Base-by-base conservation (phyloP, 768 basidiomycete genomes). In the Cystofilobasidium capitatum region DNA sequence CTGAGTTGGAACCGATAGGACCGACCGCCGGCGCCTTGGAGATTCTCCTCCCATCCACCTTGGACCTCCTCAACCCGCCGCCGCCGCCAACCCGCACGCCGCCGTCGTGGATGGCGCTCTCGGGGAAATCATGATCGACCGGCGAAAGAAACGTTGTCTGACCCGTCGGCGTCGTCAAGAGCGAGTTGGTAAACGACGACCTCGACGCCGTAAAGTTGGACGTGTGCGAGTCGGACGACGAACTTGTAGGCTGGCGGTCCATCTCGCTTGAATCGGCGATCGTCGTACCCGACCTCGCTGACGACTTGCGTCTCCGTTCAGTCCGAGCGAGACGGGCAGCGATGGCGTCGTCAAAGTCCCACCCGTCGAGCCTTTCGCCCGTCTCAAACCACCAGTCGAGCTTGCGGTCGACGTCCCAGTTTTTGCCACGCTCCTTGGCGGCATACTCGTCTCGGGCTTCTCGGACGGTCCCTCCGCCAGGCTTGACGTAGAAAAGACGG, bases 141-240 rank as follows among this genome's bases (percentile, higher is more conserved):
- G n/a, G n/a, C n/a, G n/a, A n/a, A n/a, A n/a, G n/a, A n/a, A n/a
- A n/a, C n/a, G n/a, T 29, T 17, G 51, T 55, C 5, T 55, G 14
- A 17, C 51, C 51, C 9, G 29, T 33, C 51, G 51, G 51, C 51
- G 51, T 55, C 29, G 51, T 55, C 29, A 55, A 31, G 51, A 55
- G 51, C 31, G 51, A 55, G 14, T n/a, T 51, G 24, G 49, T 20
- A 51, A 51, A 51, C 49, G 49, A 51, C 49, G 51, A 29, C 51
- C 20, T 14, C 14, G 51, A 55, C 9, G 51, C 5, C 2, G 51
- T n/a, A 16, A 55, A 55, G 8, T 26, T 22, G 3, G 51, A 16
- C 29, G 51, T 33, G 17, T 26, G 17, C 31, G 51, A 55, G 17
- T 8, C 5, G 51, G 29, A 26, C 24, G 47, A 49, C 6, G n/a